Conservation (phyloP, 2,329 filamentous ascomycete genomes). For the Alternaria sp. region DNA sequence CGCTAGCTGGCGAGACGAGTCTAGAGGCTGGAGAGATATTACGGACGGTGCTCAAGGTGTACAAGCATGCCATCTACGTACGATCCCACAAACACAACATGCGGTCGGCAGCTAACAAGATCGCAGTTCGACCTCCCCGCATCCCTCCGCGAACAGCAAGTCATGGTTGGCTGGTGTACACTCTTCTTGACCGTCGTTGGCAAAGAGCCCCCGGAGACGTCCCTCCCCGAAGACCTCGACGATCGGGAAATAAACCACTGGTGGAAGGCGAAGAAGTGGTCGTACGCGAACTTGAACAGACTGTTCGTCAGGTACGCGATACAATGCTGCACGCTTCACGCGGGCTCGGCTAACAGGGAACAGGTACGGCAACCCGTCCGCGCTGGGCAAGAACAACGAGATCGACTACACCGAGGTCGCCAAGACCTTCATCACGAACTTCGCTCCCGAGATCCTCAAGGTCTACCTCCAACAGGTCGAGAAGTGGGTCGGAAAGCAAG, state of each 20-base stretch:
- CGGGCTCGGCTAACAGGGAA: slow-evolving; percentile 26
- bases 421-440: slow-evolving; percentile 87
- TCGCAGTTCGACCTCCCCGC: slow-evolving; percentile 81
- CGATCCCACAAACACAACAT: slow-evolving; percentile 43
- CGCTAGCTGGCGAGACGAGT: slow-evolving; percentile 87
- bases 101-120: slow-evolving; percentile 33
- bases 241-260: slow-evolving; percentile 95
- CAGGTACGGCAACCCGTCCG: slow-evolving; percentile 88
- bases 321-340: slow-evolving; percentile 20
- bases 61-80: slow-evolving; percentile 98
- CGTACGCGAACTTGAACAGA: slow-evolving; percentile 95
- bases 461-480: slow-evolving; percentile 94
- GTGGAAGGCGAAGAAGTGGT: slow-evolving; percentile 99
- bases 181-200: slow-evolving; percentile 90
- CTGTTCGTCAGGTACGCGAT: slow-evolving; percentile 81
- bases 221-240: slow-evolving; percentile 78
- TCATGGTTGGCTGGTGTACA: slow-evolving; percentile 94
- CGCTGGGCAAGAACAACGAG: slow-evolving; percentile 74
- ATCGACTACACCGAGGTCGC: slow-evolving; percentile 82
- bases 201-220: slow-evolving; percentile 79
- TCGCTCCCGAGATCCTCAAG: slow-evolving; percentile 95
- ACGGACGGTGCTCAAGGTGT: slow-evolving; percentile 91
- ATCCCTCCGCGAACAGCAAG: slow-evolving; percentile 77
- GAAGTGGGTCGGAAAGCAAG: slow-evolving; percentile 93
- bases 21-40: slow-evolving; percentile 97